Percentiles rank a stretch among this genome's conserved stretches.
phyloP scores from a whole-genome alignment of 2,329 filamentous ascomycete species.

The Atkinsonella hypoxylon region DNA sequence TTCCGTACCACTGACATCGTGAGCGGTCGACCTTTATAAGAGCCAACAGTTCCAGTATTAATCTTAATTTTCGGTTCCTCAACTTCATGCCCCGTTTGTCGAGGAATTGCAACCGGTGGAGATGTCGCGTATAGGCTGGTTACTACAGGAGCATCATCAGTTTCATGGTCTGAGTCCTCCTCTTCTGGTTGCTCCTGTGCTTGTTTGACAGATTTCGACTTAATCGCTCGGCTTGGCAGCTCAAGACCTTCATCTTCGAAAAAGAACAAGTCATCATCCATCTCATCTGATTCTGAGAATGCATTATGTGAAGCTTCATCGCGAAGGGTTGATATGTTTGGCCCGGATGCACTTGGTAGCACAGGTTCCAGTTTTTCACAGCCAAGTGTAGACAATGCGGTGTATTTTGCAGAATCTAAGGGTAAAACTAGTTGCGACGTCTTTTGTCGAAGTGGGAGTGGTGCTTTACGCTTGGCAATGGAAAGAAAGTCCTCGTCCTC shows the following conservation, averaged over 20 bases:
- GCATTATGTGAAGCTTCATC: neutral
- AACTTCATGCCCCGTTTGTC: neutral
- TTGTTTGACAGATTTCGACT: neutral
- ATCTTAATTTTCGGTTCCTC: constrained; percentile 21
- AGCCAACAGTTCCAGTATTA: constrained; percentile 33
- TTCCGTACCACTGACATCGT: constrained; percentile 39
- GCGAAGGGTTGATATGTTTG: neutral
- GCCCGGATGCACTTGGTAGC: neutral
- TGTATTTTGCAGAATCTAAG: constrained; percentile 15
- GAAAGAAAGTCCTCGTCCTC: constrained; percentile 30
- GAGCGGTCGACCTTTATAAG: constrained; percentile 42
- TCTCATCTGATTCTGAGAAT: constrained; percentile 7
- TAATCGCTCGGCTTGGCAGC: constrained; percentile 10
- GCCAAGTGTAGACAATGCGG: constrained; percentile 3
- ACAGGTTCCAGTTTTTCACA: neutral
- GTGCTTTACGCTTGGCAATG: constrained; percentile 19
- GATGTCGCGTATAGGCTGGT: constrained; percentile 28
- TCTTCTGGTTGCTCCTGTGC: constrained; percentile 15
- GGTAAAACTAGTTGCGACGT: neutral
- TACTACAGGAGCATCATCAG: neutral
- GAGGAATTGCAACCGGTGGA: constrained; percentile 28
- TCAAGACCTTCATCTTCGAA: constrained; percentile 29
- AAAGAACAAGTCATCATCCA: constrained; percentile 31
- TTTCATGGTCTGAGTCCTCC: constrained; percentile 10
- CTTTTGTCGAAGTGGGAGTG: neutral